These are phyloP conservation scores for Fonsecaea pedrosoi DNA, from an alignment of 2,329 filamentous ascomycete genomes.

Conservation along the genomic window DNA sequence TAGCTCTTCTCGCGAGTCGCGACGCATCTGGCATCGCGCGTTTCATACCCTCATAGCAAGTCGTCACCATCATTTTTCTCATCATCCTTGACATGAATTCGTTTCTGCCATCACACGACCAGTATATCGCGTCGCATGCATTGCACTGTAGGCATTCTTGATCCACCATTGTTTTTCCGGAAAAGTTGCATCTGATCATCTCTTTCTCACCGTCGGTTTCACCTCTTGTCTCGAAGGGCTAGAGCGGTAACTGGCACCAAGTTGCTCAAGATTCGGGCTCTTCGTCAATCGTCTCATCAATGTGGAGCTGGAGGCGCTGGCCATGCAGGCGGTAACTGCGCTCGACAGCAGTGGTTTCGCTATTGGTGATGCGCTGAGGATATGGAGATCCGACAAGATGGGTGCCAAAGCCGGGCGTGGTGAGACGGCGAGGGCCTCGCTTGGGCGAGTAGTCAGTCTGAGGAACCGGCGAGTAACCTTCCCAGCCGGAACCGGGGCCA, in stretches of 20 bases:
- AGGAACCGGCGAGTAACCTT: not conserved
- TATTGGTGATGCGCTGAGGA: not conserved
- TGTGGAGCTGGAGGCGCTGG: not conserved
- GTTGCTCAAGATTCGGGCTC: not conserved
- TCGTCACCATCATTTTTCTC: not conserved
- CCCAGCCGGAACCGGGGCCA: constrained; percentile 5
- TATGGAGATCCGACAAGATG: not conserved
- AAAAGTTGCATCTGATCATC: not conserved
- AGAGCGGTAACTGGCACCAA: not conserved
- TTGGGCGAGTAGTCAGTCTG: not conserved
- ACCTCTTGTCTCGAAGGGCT: not conserved
- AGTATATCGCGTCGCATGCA: not conserved
- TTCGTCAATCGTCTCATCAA: not conserved
- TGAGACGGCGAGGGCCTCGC: not conserved
- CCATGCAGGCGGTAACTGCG: not conserved
- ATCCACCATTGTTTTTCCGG: not conserved
- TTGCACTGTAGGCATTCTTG: not conserved
- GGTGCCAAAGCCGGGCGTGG: not conserved
- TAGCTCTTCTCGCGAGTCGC: not conserved
- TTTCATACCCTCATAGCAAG: not conserved
- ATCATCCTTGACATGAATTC: not conserved
- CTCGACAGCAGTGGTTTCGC: not conserved
- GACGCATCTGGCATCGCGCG: not conserved
- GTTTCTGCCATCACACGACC: not conserved
- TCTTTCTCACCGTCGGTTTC: not conserved